Percentiles rank a stretch among this genome's conserved stretches.
phyloP scores from a whole-genome alignment of 306 rosid species.

The Castanea crenata region DNA sequence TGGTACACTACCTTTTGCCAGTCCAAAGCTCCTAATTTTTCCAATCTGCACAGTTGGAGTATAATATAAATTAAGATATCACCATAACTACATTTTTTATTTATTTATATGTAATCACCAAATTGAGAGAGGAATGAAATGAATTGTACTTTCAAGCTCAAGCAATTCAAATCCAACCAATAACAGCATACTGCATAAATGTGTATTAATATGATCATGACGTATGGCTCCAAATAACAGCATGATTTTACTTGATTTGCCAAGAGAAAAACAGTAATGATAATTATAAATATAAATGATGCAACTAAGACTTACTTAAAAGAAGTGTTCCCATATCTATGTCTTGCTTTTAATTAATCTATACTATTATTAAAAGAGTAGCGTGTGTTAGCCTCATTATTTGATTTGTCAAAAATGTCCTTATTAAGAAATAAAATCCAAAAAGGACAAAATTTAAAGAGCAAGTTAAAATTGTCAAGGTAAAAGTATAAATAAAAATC shows the following conservation, averaged over 20 bases:
- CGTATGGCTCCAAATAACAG: no score
- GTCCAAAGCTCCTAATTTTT: slow-evolving; percentile 73
- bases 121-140: not conserved
- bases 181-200: not conserved
- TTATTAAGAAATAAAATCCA: no score
- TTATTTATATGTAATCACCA: not conserved
- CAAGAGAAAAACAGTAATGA: no score
- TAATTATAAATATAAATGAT: not conserved
- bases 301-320: not conserved
- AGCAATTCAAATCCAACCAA: not conserved
- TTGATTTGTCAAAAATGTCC: no score
- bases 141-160: not conserved
- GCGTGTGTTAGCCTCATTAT: no score
- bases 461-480: no score
- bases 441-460: no score
- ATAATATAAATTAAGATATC: not conserved
- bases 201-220: not conserved
- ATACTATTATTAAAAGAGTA: no score
- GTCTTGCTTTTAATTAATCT: no score
- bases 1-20: slow-evolving; percentile 50
- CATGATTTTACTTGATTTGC: no score
- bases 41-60: slow-evolving; percentile 45
- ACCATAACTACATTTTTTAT: not conserved
- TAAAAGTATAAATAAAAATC: no score
- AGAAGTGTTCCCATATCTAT: not conserved